Evolutionary conservation across 176 grass and related monocot genomes (phyloP), one percentile per base, ranked within the genome.

Genomic region (Alopecurus myosuroides): DNA sequence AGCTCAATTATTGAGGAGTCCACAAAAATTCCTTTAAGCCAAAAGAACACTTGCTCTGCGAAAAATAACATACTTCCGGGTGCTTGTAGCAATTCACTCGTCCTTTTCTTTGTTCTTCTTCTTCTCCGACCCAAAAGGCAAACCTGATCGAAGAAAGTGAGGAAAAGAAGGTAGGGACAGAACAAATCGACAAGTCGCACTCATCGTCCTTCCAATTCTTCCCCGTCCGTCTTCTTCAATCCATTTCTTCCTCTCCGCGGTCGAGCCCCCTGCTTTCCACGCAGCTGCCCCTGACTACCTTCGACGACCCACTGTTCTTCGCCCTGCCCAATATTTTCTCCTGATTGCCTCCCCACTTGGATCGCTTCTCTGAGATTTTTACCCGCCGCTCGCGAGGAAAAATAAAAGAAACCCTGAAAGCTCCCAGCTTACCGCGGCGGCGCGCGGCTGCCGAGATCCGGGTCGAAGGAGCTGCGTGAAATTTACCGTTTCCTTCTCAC

Each of bases 221-320:
- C 78, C 26, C 76, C 83, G 88, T 89, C 88, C 88, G 35, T 90
- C 79, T 36, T 84, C 85, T 37, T 69, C 75, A 62, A 90, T 80
- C 75, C 85, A 25, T 57, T 50, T 58, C 44, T 22, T 11, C 77
- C 61, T 25, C 25, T 4, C 70, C 39, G 50, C 12, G 25, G 26
- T 40, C 51, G 20, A 75, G 1, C 37, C 29, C 23, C 78, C 78
- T 35, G 52, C 25, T 80, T 87, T 87, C 89, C 68, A 76, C 75
- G 76, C 76, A 91, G 49, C 76, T 81, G 5, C 88, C 35, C 82
- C 76, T 9, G 13, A 15, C 74, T 33, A 41, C 55, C 79, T 73
- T 55, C 88, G 44, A 46, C 74, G 65, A 84, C 85, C 36, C 14
- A 53, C 80, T 12, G 75, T 77, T 75, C 50, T 73, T 61, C 50